A percentile compares a stretch with the other conserved stretches of the same genome.
phyloP scores from a whole-genome alignment of 352 stramenopile species.

The Pythium chondricola region DNA sequence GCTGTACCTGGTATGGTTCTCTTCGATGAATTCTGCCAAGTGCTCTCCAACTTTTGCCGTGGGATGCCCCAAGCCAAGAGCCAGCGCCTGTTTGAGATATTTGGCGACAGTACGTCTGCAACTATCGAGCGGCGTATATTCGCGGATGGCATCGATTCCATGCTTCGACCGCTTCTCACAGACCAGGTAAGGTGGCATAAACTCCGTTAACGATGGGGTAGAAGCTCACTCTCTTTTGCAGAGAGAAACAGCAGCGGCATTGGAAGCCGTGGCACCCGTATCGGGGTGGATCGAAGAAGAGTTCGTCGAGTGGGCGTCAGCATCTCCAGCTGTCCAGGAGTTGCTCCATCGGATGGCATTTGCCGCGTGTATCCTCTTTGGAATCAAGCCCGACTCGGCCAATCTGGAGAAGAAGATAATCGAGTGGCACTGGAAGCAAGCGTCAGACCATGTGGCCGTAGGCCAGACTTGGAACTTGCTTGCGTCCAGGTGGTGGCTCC shows the following conservation, averaged over 20 bases:
- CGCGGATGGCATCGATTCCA: constrained; percentile 32
- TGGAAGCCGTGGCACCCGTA: not conserved
- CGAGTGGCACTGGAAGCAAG: constrained; percentile 65
- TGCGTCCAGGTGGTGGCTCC: constrained; percentile 66
- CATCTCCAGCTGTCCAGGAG: constrained; percentile 33
- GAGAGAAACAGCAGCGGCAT: too few relatives aligned
- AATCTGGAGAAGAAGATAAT: constrained; percentile 67
- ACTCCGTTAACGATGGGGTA: constrained; percentile 5
- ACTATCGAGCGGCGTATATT: constrained; percentile 25
- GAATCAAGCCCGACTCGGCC: constrained; percentile 61
- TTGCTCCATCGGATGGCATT: constrained; percentile 72
- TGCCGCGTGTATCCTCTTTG: constrained; percentile 66
- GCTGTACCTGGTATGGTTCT: constrained; percentile 44
- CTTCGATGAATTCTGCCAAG: constrained; percentile 81
- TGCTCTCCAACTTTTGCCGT: constrained; percentile 73
- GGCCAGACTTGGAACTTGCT: constrained; percentile 75
- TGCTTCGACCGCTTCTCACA: constrained; percentile 18
- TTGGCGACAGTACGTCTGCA: constrained; percentile 30
- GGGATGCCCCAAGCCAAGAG: constrained; percentile 34
- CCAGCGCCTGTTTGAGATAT: constrained; percentile 54
- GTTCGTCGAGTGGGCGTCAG: constrained; percentile 47
- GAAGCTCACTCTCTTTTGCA: too few relatives aligned
- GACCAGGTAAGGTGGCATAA: constrained; percentile 5
- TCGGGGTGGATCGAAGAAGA: constrained; percentile 22
- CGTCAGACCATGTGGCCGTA: constrained; percentile 31